These are phyloP conservation scores for Corymbia calophylla DNA, from an alignment of 441 rosid genomes.

Conservation along the genomic window DNA sequence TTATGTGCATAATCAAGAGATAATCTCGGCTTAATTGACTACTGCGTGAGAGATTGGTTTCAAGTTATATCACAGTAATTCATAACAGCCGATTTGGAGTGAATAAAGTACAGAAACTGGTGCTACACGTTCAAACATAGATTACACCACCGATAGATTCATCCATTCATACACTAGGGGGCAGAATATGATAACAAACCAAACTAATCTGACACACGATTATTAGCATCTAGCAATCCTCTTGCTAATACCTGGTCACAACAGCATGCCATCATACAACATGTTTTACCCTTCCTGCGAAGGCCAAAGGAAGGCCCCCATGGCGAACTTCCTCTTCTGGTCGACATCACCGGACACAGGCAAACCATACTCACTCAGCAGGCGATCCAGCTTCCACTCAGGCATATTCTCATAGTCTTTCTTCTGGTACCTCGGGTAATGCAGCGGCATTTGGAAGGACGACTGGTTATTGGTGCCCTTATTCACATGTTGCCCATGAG, in stretches of 20 bases:
- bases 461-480: not conserved
- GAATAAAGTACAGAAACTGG: not conserved
- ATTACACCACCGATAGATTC: not conserved
- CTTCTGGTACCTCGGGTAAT: conserved; percentile 38
- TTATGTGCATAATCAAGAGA: not conserved
- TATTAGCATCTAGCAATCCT: not conserved
- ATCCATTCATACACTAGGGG: not conserved
- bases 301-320: conserved; percentile 67
- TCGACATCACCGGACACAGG: conserved; percentile 36
- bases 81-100: not conserved
- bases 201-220: not conserved
- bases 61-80: not conserved
- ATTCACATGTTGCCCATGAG: conserved; percentile 10
- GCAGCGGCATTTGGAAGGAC: conserved; percentile 51
- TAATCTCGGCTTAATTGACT: not conserved
- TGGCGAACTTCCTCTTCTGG: conserved; percentile 49
- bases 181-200: not conserved
- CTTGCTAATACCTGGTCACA: not conserved
- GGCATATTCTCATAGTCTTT: conserved; percentile 49
- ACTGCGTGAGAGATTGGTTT: not conserved
- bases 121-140: not conserved
- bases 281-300: conserved; percentile 10
- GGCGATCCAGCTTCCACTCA: conserved; percentile 49
- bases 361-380: conserved; percentile 44
- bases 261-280: not conserved